A percentile compares a stretch with the other conserved stretches of the same genome.
phyloP scores from a whole-genome alignment of 2,329 filamentous ascomycete genomes.

The Calycina marina region DNA sequence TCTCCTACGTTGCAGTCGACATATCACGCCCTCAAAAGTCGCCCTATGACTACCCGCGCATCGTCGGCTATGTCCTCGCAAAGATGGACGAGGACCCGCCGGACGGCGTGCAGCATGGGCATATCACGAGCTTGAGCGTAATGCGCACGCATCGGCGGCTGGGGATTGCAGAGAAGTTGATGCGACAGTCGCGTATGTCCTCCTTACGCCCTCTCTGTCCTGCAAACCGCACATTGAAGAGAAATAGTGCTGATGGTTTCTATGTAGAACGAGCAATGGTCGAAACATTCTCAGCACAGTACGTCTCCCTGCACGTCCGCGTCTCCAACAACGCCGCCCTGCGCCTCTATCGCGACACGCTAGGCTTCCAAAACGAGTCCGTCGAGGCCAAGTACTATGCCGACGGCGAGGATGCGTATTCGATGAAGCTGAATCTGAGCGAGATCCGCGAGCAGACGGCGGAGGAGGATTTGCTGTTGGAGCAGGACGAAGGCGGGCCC shows the following conservation, averaged over 20 bases:
- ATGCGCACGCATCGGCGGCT: conserved; percentile 90
- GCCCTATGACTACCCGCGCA: conserved; percentile 84
- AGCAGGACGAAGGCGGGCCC: conserved; percentile 46
- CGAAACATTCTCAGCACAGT: conserved; percentile 79
- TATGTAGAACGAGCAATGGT: conserved; percentile 79
- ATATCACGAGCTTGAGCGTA: conserved; percentile 89
- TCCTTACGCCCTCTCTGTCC: conserved; percentile 1
- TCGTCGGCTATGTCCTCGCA: conserved; percentile 96
- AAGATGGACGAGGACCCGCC: conserved; percentile 99
- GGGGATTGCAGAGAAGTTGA: conserved; percentile 91
- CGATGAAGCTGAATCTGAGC: conserved; percentile 76
- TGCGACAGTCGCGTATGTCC: conserved; percentile 81
- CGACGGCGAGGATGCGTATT: conserved; percentile 90
- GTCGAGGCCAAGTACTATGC: conserved; percentile 87
- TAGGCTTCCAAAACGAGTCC: conserved; percentile 79
- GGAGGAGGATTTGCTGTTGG: conserved; percentile 30
- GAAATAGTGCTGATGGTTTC: conserved; percentile 5
- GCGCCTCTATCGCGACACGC: conserved; percentile 81
- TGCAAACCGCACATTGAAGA: neutral
- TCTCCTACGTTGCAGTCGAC: conserved; percentile 93
- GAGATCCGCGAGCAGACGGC: conserved; percentile 38
- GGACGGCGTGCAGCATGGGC: conserved; percentile 83
- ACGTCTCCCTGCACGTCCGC: conserved; percentile 92
- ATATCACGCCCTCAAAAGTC: conserved; percentile 64
- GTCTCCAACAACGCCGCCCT: conserved; percentile 85